Conservation (phyloP, 345 rosid species). For the Jatropha curcas region DNA sequence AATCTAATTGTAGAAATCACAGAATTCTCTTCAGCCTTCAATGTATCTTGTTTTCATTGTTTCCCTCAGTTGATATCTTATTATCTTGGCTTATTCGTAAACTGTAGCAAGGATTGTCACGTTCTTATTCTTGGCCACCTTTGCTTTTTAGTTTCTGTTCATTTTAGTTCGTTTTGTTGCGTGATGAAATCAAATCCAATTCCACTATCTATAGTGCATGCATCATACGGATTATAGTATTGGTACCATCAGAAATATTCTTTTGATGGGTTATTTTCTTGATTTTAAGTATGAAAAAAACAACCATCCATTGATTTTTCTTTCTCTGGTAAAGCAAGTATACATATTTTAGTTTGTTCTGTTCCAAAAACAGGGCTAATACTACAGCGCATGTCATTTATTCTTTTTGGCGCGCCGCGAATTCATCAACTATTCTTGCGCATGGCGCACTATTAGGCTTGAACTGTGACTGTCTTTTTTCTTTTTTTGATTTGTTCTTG, state of each 20-base stretch:
- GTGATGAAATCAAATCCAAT: background rate
- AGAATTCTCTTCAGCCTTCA: no score
- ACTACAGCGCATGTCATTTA: slow-evolving; percentile 2
- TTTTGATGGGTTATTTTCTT: background rate
- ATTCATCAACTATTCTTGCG: slow-evolving; percentile 13
- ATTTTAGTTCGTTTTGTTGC: slow-evolving; percentile 18
- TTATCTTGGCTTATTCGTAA: background rate
- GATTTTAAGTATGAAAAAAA: background rate
- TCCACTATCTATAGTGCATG: background rate
- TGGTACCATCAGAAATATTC: slow-evolving; percentile 1
- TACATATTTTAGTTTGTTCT: background rate
- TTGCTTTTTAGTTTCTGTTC: background rate
- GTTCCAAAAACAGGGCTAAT: background rate
- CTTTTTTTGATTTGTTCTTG: background rate
- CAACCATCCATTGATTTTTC: background rate
- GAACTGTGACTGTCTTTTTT: background rate
- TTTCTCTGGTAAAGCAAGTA: slow-evolving; percentile 10
- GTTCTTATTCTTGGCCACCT: slow-evolving; percentile 8
- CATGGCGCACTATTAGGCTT: slow-evolving; percentile 37
- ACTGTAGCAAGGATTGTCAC: background rate
- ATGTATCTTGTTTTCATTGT: background rate
- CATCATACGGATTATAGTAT: background rate
- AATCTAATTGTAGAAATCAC: no score
- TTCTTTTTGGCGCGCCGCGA: slow-evolving; percentile 22
- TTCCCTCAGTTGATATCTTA: background rate